Evolutionary conservation across 495 filamentous ascomycete species (phyloP).

Genomic region (Thermothielavioides terrestris): DNA sequence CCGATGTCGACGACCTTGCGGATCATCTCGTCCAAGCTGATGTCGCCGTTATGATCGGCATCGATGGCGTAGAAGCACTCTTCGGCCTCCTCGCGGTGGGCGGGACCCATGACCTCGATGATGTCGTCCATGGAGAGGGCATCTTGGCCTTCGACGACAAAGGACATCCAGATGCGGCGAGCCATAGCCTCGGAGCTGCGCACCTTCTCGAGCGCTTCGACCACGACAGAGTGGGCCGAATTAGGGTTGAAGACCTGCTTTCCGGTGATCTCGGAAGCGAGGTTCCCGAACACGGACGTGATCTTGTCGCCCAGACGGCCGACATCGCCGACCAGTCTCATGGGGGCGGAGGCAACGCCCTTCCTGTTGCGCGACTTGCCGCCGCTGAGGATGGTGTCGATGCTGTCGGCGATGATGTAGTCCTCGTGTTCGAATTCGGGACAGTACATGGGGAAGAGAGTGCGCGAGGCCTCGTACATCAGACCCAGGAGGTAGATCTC

Average conservation of each 20-base stretch:
- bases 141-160: constrained; percentile 82
- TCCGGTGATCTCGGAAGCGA: constrained; percentile 88
- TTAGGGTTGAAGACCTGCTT: constrained; percentile 90
- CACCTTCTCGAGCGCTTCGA: constrained; percentile 78
- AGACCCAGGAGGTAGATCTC: constrained; percentile 69
- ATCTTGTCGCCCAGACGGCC: constrained; percentile 83
- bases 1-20: constrained; percentile 74
- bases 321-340: constrained; percentile 69
- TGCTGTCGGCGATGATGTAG: constrained; percentile 74
- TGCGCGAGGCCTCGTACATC: constrained; percentile 81
- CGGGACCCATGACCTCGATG: constrained; percentile 71
- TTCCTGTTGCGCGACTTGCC: constrained; percentile 40
- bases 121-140: constrained; percentile 74
- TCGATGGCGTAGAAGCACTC: constrained; percentile 77
- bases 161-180: constrained; percentile 94
- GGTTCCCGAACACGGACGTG: constrained; percentile 83
- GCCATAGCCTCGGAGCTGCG: constrained; percentile 80
- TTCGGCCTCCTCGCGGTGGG: constrained; percentile 62
- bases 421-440: constrained; percentile 86
- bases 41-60: constrained; percentile 83
- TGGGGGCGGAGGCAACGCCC: constrained; percentile 59
- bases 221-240: constrained; percentile 76
- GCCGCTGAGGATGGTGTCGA: constrained; percentile 44
- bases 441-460: constrained; percentile 85
- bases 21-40: constrained; percentile 92